Percentiles rank a stretch among this genome's conserved stretches.
phyloP scores from a whole-genome alignment of 805 yeast species.

The Kodamaea neixiangensis region DNA sequence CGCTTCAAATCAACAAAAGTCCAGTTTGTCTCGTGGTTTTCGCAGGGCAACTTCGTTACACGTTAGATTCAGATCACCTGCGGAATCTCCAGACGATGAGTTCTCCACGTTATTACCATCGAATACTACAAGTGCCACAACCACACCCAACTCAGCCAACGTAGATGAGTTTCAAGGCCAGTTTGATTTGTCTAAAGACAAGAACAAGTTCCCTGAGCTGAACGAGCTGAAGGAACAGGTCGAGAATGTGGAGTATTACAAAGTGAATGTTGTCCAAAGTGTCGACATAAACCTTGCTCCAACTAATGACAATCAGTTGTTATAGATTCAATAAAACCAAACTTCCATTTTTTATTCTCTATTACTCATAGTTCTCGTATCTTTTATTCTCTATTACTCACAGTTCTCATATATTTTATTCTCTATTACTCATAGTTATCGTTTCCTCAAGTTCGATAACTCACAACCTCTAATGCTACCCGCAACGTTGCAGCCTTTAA shows the following conservation, averaged over 20 bases:
- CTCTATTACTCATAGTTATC: too few species aligned
- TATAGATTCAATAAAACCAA: not conserved
- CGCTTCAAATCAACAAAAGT: not conserved
- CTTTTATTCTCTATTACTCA: too few species aligned
- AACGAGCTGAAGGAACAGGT: not conserved
- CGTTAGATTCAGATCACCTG: slow-evolving; percentile 5
- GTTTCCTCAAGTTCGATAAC: too few species aligned
- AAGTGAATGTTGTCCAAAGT: not conserved
- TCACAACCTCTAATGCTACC: too few species aligned
- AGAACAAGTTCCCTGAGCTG: too few species aligned
- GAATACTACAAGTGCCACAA: not conserved
- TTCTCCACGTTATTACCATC: not conserved
- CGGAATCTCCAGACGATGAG: not conserved
- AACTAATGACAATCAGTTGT: not conserved
- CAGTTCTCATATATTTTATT: too few species aligned
- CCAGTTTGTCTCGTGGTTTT: not conserved
- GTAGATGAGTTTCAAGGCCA: not conserved
- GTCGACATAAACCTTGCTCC: not conserved
- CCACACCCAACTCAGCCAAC: not conserved
- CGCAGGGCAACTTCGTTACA: slow-evolving; percentile 1
- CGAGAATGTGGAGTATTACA: not conserved
- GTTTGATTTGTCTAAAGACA: too few species aligned
- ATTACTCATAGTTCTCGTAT: too few species aligned
- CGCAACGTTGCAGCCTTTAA: too few species aligned
- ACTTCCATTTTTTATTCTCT: too few species aligned